phyloP scores from a whole-genome alignment of 2,329 filamentous ascomycete species.

The Diaporthe helianthi region DNA sequence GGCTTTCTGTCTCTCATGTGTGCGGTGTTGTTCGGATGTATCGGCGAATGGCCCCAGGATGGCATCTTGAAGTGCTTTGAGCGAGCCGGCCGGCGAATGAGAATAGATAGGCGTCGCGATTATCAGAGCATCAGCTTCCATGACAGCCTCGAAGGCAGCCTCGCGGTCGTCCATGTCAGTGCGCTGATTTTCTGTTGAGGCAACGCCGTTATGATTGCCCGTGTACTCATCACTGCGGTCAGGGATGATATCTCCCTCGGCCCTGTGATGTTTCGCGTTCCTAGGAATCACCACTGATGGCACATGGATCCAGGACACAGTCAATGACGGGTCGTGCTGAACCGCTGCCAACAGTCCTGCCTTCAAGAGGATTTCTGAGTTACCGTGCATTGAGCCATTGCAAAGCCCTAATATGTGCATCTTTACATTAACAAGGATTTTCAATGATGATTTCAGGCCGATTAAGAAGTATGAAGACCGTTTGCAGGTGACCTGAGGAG shows the following conservation, averaged over 20 bases:
- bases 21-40: background rate
- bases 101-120: conserved; percentile 16
- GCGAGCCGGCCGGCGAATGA: conserved; percentile 14
- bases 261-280: background rate
- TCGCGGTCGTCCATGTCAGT: background rate
- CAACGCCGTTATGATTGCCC: background rate
- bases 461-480: background rate
- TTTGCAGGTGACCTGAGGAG: background rate
- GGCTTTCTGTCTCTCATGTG: background rate
- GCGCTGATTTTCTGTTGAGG: too few species aligned
- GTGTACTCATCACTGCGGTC: background rate
- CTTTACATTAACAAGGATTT: background rate
- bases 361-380: conserved; percentile 1
- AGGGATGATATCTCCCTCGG: background rate
- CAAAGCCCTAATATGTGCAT: conserved; percentile 12
- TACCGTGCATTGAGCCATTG: conserved; percentile 1
- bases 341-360: background rate
- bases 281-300: background rate
- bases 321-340: background rate
- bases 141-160: background rate
- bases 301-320: background rate
- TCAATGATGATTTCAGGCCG: background rate
- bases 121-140: conserved; percentile 14
- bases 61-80: conserved; percentile 19
- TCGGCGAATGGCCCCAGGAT: conserved; percentile 21